Evolutionary conservation across 129 eudicot genomes (phyloP), one percentile per base, ranked within the genome.

Genomic region (Escallonia rubra): DNA sequence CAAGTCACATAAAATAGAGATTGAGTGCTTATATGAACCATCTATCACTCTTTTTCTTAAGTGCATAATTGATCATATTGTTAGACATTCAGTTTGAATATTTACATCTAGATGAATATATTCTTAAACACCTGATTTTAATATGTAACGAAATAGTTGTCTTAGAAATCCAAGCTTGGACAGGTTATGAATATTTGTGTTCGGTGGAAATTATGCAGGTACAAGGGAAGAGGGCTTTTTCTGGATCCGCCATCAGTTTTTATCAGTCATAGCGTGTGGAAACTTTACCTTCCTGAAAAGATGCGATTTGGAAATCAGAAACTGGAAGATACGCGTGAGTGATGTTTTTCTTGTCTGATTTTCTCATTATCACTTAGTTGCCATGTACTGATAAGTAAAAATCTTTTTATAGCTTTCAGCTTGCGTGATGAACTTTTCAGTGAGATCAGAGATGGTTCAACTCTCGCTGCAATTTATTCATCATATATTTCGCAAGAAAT

Each of bases 181-280:
- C 57, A 0, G 34, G 12, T n/a, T n/a, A 13, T 54, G 59, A 54
- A 54, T 54, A 50, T n/a, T 11, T 52, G n/a, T 8, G 57, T 8
- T 52, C 57, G 11, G n/a, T 7, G n/a, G 57, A 73, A 72, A 43
- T 51, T 73, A 60, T 74, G 41, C 75, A 93, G 98, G 98, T 93
- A 93, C 80, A 82, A 81, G 41, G 98, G 98, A 75, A 80, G 98
- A 82, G 98, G 98, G 52, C 50, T 78, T 73, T 93, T 93, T 77
- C 78, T 93, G 38, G 96, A 89, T 38, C 95, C 95, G 1, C 96
- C 96, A 0, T 84, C 85, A 39, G 95, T 86, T 62, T 76, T 64
- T 69, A 67, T 93, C 87, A 34, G 77, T 11, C 12, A 74, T 54
- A 96, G 96, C 64, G 53, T 43, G 45, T 93, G 98, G 98, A 74